phyloP scores from a whole-genome alignment of 2,329 filamentous ascomycete genomes.

The Fusarium graminum region DNA sequence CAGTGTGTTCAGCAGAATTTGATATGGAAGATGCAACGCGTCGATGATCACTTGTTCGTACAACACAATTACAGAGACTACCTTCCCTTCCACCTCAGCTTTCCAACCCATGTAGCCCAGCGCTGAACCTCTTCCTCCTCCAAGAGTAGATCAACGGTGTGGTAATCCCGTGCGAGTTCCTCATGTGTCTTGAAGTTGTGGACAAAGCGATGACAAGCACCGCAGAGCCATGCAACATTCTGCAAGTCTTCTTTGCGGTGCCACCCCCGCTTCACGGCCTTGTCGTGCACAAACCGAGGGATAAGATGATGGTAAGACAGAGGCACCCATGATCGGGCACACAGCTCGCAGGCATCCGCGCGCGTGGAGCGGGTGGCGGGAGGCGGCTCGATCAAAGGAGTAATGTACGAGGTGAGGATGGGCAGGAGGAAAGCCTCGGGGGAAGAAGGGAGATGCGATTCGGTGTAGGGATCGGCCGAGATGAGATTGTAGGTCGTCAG shows the following conservation, averaged over 20 bases:
- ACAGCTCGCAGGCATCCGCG: constrained; percentile 77
- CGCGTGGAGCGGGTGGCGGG: constrained; percentile 72
- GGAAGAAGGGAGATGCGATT: constrained; percentile 54
- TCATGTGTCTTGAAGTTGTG: constrained; percentile 82
- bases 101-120: constrained; percentile 80
- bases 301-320: constrained; percentile 90
- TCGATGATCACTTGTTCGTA: not conserved
- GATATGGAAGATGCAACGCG: not conserved
- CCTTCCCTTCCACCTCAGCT: constrained; percentile 77
- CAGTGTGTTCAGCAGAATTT: not conserved
- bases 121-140: constrained; percentile 77
- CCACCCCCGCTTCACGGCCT: constrained; percentile 83
- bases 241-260: constrained; percentile 80
- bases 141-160: constrained; percentile 78
- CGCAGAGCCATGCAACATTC: constrained; percentile 87
- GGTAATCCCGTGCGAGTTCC: constrained; percentile 79
- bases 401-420: constrained; percentile 73
- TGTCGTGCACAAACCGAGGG: constrained; percentile 80
- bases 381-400: constrained; percentile 69
- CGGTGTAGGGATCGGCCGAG: constrained; percentile 52
- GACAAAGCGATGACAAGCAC: constrained; percentile 86
- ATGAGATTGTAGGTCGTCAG: constrained; percentile 76
- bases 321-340: constrained; percentile 78
- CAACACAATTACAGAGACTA: constrained; percentile 1
- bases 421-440: constrained; percentile 71